Conservation (phyloP, 306 rosid species). For the Corylus avellana region DNA sequence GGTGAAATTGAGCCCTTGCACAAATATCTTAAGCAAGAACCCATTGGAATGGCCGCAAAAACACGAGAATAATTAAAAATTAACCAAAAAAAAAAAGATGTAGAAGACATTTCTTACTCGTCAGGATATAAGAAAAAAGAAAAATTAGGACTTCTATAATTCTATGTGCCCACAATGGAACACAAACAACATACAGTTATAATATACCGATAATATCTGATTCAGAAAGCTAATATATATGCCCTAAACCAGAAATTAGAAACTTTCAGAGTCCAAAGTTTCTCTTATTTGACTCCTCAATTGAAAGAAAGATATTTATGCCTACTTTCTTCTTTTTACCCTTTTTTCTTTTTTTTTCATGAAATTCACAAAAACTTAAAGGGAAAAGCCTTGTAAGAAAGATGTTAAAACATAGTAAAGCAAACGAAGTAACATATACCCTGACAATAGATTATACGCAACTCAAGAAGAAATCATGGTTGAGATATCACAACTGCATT, state of each 20-base stretch:
- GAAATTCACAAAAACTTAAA: background rate
- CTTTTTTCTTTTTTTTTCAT: background rate
- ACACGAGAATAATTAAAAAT: background rate
- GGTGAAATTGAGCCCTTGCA: background rate
- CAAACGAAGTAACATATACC: background rate
- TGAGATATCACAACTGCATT: background rate
- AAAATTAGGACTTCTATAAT: background rate
- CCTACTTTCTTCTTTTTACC: background rate
- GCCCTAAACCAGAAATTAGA: background rate
- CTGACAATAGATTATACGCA: background rate
- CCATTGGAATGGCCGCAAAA: conserved; percentile 7
- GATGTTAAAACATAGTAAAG: background rate
- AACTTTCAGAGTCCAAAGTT: background rate
- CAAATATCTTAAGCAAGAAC: background rate
- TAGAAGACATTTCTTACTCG: background rate
- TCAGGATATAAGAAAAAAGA: background rate
- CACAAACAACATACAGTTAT: background rate
- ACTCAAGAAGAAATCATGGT: background rate
- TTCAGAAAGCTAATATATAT: background rate
- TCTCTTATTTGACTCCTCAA: no score
- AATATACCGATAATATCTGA: background rate
- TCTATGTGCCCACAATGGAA: background rate
- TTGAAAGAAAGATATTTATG: background rate
- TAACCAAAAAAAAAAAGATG: background rate
- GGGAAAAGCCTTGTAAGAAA: background rate